phyloP scores from a whole-genome alignment of 306 rosid genomes.

The Bauhinia variegata region DNA sequence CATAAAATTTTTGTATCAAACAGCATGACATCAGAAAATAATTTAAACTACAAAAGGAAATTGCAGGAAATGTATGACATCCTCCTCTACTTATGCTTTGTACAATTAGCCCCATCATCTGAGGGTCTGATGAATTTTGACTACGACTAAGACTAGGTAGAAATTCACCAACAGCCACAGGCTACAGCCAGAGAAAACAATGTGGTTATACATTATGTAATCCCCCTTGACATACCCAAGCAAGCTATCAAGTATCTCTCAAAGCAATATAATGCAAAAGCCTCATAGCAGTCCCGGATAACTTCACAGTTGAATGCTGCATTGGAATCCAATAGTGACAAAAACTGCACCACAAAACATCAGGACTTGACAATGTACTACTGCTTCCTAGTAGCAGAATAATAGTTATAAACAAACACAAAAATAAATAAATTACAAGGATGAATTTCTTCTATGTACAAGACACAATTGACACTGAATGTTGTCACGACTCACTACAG shows the following conservation, averaged over 20 bases:
- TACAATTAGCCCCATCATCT: conserved; percentile 26
- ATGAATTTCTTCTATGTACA: conserved; percentile 10
- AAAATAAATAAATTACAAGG: background rate
- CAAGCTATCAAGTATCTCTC: conserved; percentile 97
- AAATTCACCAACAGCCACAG: conserved; percentile 8
- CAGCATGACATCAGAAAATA: conserved; percentile 12
- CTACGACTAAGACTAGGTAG: background rate
- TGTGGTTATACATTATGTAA: conserved; percentile 15
- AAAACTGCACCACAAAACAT: conserved; percentile 65
- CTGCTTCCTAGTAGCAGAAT: conserved; percentile 3
- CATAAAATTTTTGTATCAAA: conserved; percentile 24
- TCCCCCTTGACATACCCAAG: conserved; percentile 66
- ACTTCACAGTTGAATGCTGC: conserved; percentile 94
- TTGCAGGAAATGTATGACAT: conserved; percentile 10
- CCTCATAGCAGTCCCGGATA: conserved; percentile 96
- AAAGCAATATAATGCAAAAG: conserved; percentile 97
- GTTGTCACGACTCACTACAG: conserved; percentile 19
- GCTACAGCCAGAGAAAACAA: conserved; percentile 25
- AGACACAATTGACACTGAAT: conserved; percentile 21
- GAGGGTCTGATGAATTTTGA: conserved; percentile 2
- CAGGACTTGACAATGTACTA: conserved; percentile 17
- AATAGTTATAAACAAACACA: background rate
- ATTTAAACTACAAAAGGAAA: conserved; percentile 12
- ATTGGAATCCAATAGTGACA: conserved; percentile 83
- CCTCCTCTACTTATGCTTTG: conserved; percentile 10